A percentile compares a stretch with the other conserved stretches of the same genome.
Evolutionary conservation across 1,284 basidiomycete species (phyloP).

Genomic region (Pseudozyma hubeiensis): DNA sequence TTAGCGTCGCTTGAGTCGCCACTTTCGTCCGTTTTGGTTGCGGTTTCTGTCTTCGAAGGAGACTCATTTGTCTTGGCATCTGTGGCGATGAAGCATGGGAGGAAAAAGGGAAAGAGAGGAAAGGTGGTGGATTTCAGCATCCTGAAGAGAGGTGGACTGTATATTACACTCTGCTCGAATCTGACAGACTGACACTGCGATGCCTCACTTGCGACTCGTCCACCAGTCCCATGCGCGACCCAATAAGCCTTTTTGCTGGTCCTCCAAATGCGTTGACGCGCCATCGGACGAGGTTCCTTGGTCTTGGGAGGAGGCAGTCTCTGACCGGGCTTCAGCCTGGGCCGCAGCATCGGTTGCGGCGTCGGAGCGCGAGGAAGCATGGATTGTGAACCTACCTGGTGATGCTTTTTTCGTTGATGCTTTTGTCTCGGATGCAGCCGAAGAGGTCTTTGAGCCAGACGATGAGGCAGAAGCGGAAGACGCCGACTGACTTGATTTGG

Average conservation of each 20-base stretch:
- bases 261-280: neutral
- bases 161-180: constrained; percentile 17
- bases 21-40: constrained; percentile 7
- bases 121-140: constrained; percentile 40
- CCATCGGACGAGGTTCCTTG: neutral
- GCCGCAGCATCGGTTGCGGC: constrained; percentile 10
- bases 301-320: neutral
- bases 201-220: constrained; percentile 21
- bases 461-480: constrained; percentile 2
- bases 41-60: constrained; percentile 4
- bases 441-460: constrained; percentile 14
- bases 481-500: constrained; percentile 7
- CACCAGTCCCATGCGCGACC: constrained; percentile 44
- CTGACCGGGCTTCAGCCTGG: neutral
- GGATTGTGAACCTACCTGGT: constrained; percentile 50
- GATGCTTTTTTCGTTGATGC: constrained; percentile 26
- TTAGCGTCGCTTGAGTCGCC: constrained; percentile 9
- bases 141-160: constrained; percentile 8
- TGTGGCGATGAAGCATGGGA: neutral
- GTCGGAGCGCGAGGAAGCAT: constrained; percentile 45
- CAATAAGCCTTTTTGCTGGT: constrained; percentile 21
- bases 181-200: neutral
- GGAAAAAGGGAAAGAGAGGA: constrained; percentile 1
- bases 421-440: constrained; percentile 19
- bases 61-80: constrained; percentile 6